Evolutionary conservation across 345 rosid species (phyloP).

Genomic region (Dipteronia dyeriana): DNA sequence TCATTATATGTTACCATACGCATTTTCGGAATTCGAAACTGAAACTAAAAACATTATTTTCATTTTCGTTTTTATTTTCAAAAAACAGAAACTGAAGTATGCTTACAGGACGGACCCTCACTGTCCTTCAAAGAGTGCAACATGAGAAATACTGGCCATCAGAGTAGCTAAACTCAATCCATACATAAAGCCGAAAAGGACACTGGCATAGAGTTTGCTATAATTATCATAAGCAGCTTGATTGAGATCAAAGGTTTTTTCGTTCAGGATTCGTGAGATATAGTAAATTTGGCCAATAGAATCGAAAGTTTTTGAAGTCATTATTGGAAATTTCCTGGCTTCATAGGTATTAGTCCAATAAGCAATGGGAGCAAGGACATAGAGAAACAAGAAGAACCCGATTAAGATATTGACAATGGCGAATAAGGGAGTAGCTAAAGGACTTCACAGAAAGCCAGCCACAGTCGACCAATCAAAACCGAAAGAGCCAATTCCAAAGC

Average conservation of each 20-base stretch:
- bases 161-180: constrained; percentile 68
- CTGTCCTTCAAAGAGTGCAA: constrained; percentile 45
- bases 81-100: too few species aligned
- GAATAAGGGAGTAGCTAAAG: constrained; percentile 38
- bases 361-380: constrained; percentile 53
- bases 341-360: constrained; percentile 53
- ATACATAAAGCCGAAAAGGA: constrained; percentile 57
- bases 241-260: constrained; percentile 44
- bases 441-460: too few species aligned
- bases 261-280: constrained; percentile 52
- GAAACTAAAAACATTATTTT: too few species aligned
- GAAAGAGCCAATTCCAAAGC: constrained; percentile 49
- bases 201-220: constrained; percentile 67
- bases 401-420: constrained; percentile 43
- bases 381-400: constrained; percentile 56
- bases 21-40: too few species aligned
- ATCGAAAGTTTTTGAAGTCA: constrained; percentile 53
- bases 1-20: too few species aligned
- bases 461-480: too few species aligned
- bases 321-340: constrained; percentile 58
- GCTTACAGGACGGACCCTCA: too few species aligned
- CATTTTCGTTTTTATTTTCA: too few species aligned
- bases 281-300: constrained; percentile 42
- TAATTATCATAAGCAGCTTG: constrained; percentile 40
- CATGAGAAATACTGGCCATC: constrained; percentile 58